Evolutionary conservation across 495 filamentous ascomycete genomes (phyloP).

Genomic region (Choiromyces venosus): DNA sequence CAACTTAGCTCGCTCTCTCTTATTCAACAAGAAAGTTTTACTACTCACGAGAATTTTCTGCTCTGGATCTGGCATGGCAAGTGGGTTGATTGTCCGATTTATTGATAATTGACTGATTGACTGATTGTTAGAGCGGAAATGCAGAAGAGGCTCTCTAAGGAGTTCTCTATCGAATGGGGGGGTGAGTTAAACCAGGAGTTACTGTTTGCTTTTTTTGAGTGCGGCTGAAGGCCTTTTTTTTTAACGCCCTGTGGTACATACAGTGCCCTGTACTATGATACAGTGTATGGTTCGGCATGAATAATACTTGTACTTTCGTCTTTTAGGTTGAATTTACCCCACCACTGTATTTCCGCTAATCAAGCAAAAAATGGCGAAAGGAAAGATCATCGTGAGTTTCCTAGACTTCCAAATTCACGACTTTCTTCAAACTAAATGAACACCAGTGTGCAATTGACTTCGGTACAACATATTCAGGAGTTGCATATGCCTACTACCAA

Average conservation of each 20-base stretch:
- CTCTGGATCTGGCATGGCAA: background rate
- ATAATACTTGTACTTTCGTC: background rate
- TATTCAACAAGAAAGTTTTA: background rate
- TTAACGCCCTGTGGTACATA: background rate
- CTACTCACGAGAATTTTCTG: slow-evolving; percentile 1
- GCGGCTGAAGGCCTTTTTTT: slow-evolving; percentile 1
- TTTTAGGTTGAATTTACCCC: background rate
- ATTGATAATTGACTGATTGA: background rate
- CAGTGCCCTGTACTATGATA: no score
- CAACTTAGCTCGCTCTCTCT: background rate
- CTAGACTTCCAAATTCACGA: background rate
- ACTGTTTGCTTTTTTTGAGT: background rate
- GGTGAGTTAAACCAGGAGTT: background rate
- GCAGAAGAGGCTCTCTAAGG: background rate
- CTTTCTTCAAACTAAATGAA: background rate
- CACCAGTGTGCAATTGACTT: slow-evolving; percentile 21
- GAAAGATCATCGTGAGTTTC: background rate
- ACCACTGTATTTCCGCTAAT: background rate
- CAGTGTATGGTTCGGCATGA: background rate
- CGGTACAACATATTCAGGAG: slow-evolving; percentile 24
- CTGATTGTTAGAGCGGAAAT: background rate
- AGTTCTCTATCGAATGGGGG: background rate
- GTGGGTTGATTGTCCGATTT: background rate
- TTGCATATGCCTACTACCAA: slow-evolving; percentile 10
- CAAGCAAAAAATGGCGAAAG: background rate